Evolutionary conservation across 495 filamentous ascomycete species (phyloP), one percentile per base, ranked within the genome.

Genomic region (Aspergillus indologenus): DNA sequence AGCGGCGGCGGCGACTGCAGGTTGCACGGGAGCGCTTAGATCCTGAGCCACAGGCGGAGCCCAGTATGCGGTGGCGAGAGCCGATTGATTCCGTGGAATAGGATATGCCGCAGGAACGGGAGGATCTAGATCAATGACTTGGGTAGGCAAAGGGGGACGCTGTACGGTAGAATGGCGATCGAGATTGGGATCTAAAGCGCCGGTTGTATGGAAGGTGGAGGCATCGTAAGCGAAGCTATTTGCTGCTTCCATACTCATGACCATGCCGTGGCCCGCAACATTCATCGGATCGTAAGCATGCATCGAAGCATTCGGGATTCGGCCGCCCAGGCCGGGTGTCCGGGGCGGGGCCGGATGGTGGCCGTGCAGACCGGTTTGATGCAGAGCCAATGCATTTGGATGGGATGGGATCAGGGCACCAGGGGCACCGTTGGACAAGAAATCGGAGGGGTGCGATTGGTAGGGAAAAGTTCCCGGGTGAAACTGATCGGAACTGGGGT

Each of bases 211-310:
- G 12, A 53, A 61, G 15, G 61, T 50, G 43, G 72, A 59, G 19
- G 65, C 29, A 53, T 72, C 59, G 57, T 70, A 72, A 46, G 68
- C 23, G 58, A 71, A 75, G 18, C 62, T 53, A 59, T 60, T 58
- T 8, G 24, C 47, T 3, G 65, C 24, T 18, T 67, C 67, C 53
- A 71, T 18, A 53, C 48, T 59, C 63, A 74, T 61, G 1, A 66
- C 58, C 59, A 71, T 64, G 6, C 66, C 64, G 21, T 57, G 57
- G 20, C 50, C 65, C 1, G 56, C 18, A 29, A 50, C 61, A 19
- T 66, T 61, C n/a, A 63, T 54, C 9, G 65, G 34, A 31, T 75
- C 69, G 53, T 74, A 76, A 8, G 68, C 48, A 47, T 72, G 53
- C 58, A 72, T 72, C 12, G 34, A 40, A 3, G 65, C 60, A 59